Conservation (phyloP, 2,329 filamentous ascomycete species). For the Phaeosphaeriaceae sp. region DNA sequence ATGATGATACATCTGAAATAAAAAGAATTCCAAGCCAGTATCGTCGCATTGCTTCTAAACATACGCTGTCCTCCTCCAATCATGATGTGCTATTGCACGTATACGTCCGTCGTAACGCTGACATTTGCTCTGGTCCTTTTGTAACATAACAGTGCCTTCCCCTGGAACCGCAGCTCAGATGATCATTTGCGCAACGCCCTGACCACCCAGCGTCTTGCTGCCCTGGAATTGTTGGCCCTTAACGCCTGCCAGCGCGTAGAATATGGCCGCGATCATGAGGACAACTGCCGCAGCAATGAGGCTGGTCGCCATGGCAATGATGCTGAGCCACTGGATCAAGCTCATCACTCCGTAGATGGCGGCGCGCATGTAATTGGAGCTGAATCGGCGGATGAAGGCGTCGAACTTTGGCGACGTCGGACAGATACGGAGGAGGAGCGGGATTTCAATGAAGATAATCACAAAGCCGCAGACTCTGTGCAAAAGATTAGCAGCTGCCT, state of each 20-base stretch:
- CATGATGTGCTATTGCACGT: neutral
- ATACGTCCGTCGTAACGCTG: constrained; percentile 1
- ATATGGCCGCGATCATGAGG: constrained; percentile 75
- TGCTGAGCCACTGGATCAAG: constrained; percentile 82
- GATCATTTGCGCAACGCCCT: constrained; percentile 97
- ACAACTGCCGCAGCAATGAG: constrained; percentile 88
- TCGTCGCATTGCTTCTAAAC: neutral
- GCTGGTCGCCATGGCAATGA: constrained; percentile 68
- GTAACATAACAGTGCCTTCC: neutral
- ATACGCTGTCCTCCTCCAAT: neutral
- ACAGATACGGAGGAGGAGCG: constrained; percentile 95
- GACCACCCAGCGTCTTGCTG: constrained; percentile 94
- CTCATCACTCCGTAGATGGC: constrained; percentile 84
- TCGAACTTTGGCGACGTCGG: constrained; percentile 93
- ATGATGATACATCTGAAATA: constrained; percentile 32
- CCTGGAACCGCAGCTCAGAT: constrained; percentile 57
- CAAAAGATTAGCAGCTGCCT: constrained; percentile 1
- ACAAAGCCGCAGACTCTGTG: constrained; percentile 56
- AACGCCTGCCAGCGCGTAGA: constrained; percentile 80
- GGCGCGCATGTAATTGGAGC: constrained; percentile 96
- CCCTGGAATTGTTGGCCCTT: constrained; percentile 87
- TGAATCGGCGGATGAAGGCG: constrained; percentile 85
- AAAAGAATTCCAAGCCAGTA: constrained; percentile 11
- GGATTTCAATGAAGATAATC: constrained; percentile 71
- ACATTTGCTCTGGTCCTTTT: constrained; percentile 3